These are phyloP conservation scores for Kwoniella mangroviensis DNA, from an alignment of 768 basidiomycete genomes.

Conservation along the genomic window DNA sequence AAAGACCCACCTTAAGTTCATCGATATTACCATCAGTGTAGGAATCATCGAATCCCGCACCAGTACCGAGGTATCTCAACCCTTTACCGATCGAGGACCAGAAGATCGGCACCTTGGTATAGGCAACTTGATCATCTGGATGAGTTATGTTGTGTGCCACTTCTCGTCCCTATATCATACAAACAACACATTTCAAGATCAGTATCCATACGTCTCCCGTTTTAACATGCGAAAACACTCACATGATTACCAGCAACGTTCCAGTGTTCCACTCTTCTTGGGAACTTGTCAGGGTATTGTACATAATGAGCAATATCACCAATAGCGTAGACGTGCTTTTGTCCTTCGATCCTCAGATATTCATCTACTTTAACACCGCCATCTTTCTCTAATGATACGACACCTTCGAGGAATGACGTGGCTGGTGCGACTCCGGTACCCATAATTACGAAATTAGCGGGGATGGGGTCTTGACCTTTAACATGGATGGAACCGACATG, in stretches of 20 bases:
- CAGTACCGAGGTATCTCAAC: conserved; percentile 80
- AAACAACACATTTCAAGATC: background rate
- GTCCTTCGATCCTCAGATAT: conserved; percentile 65
- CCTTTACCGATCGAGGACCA: conserved; percentile 86
- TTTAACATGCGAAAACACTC: conserved; percentile 7
- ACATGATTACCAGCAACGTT: conserved; percentile 83
- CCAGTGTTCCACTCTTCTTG: conserved; percentile 86
- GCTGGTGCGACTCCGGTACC: conserved; percentile 85
- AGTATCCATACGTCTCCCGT: background rate
- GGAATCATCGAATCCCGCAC: conserved; percentile 71
- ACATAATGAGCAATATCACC: conserved; percentile 84
- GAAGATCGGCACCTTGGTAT: conserved; percentile 79
- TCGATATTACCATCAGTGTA: conserved; percentile 73
- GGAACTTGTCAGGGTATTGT: conserved; percentile 70
- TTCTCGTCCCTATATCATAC: conserved; percentile 65
- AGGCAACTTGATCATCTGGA: conserved; percentile 57
- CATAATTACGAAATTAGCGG: conserved; percentile 79
- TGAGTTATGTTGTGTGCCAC: conserved; percentile 77
- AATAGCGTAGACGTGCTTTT: conserved; percentile 56
- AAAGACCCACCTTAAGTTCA: conserved; percentile 72
- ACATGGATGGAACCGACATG: conserved; percentile 71
- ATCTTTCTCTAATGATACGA: conserved; percentile 68
- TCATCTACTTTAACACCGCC: conserved; percentile 79
- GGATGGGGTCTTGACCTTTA: conserved; percentile 66
- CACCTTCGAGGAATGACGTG: conserved; percentile 74